Base-by-base conservation (phyloP, 164 flowering plant genomes). In the Kingdonia uniflora region DNA sequence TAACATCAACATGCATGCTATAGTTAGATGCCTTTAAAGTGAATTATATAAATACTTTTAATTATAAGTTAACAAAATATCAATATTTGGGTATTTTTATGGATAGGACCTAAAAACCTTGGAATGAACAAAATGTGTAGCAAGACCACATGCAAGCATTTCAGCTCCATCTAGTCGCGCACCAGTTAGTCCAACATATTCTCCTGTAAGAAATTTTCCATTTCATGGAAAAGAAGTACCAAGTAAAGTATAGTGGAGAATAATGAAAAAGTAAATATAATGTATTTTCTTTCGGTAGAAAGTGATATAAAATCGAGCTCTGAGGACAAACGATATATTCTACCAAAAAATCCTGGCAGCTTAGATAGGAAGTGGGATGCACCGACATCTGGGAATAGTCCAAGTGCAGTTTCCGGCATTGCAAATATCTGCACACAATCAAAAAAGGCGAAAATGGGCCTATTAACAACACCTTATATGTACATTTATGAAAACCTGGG, bases 321-420 rank as follows among this genome's bases (percentile, higher is more conserved):
- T 44, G 21, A 17, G n/a, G n/a, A 19, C 22, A 45, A 17, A 17
- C 7, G n/a, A 4, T 45, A 22, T 14, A 45, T 7, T n/a, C 58
- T 65, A 59, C 68, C 68, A 59, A 59, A 65, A 19, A 41, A 65
- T 11, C 68, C 64, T 14, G 69, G 57, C 6, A 65, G 48, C 23
- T 56, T 59, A 10, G 64, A 60, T 14, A 65, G 54, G 20, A 65
- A 65, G 49, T 65, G 52, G 6, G 64, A 60, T 14, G 64, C 64
- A n/a, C 69, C 64, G n/a, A 55, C 59, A 45, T 65, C 69, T 7
- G 57, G 64, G 37, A 42, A 59, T 21, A 55, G 57, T 49, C 69
- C 69, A 8, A 60, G 5, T 39, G 55, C 22, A 49, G 52, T 42
- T 60, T 65, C 61, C 20, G 69, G 61, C 69, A 65, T 65, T 20